These are phyloP conservation scores for Termitomyces sp. DNA, from an alignment of 768 basidiomycete species.

Conservation along the genomic window DNA sequence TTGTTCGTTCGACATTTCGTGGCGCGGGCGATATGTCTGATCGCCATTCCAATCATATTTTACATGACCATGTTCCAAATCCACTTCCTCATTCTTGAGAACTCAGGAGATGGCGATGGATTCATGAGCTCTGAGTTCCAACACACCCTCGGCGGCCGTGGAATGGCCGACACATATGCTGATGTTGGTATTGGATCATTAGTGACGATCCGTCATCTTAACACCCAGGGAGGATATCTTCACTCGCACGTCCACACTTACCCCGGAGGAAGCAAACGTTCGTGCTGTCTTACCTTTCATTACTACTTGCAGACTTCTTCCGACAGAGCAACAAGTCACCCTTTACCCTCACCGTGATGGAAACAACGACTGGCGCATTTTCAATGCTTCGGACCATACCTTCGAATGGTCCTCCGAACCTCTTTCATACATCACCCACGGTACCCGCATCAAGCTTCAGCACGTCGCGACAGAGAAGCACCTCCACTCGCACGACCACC, in stretches of 20 bases:
- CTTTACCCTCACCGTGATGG: constrained; percentile 97
- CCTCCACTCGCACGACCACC: constrained; percentile 92
- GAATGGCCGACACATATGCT: constrained; percentile 91
- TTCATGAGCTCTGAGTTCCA: constrained; percentile 99
- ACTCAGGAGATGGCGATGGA: constrained; percentile 94
- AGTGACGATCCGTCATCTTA: constrained; percentile 81
- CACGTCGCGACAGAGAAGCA: constrained; percentile 79
- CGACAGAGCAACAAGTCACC: constrained; percentile 92
- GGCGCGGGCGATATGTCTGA: constrained; percentile 87
- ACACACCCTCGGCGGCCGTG: constrained; percentile 83
- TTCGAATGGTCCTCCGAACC: constrained; percentile 45
- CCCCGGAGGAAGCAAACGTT: constrained; percentile 87
- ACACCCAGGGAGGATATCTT: constrained; percentile 98
- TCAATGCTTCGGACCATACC: constrained; percentile 58
- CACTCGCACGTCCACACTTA: constrained; percentile 93
- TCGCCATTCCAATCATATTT: constrained; percentile 76
- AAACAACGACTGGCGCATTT: constrained; percentile 91
- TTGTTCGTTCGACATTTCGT: constrained; percentile 81
- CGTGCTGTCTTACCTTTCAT: neutral
- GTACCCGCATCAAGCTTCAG: constrained; percentile 70
- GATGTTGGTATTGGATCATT: constrained; percentile 85
- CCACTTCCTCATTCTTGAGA: constrained; percentile 84
- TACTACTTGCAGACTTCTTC: constrained; percentile 1
- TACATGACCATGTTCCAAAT: constrained; percentile 98
- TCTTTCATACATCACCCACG: constrained; percentile 57